Conservation (phyloP, 2,329 filamentous ascomycete genomes). For the Ceratocystis colombiana region DNA sequence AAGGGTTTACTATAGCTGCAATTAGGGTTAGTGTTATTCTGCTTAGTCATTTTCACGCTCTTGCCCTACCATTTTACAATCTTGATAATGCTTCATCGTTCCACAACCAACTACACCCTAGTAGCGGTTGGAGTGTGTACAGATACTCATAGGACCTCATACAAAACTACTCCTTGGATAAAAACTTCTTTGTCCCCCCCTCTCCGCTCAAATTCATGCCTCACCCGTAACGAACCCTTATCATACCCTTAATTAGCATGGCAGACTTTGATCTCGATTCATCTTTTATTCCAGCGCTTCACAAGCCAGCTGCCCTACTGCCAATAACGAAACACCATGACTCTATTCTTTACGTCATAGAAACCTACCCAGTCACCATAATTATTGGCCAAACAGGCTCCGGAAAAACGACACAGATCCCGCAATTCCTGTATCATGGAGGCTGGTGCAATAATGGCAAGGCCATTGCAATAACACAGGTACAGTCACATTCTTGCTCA, state of each 20-base stretch:
- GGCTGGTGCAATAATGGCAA: slow-evolving; percentile 84
- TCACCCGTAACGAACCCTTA: slow-evolving; percentile 7
- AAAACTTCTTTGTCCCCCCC: no score
- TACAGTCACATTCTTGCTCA: slow-evolving; percentile 35
- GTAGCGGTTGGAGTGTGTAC: neutral
- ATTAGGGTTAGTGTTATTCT: neutral
- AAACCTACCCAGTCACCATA: slow-evolving; percentile 74
- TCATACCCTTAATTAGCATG: slow-evolving; percentile 34
- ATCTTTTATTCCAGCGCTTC: slow-evolving; percentile 65
- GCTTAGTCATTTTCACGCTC: neutral
- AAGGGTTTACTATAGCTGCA: neutral
- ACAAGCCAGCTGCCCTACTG: slow-evolving; percentile 73
- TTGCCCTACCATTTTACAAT: neutral
- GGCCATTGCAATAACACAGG: slow-evolving; percentile 80
- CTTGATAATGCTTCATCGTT: slow-evolving; percentile 5
- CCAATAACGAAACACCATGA: slow-evolving; percentile 79
- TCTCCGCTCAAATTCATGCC: no score
- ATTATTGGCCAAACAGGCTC: slow-evolving; percentile 90
- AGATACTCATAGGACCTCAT: neutral
- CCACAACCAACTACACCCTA: neutral
- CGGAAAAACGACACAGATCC: slow-evolving; percentile 91
- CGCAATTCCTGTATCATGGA: slow-evolving; percentile 76
- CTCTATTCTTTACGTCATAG: slow-evolving; percentile 72
- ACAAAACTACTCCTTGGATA: neutral
- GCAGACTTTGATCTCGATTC: slow-evolving; percentile 48